A percentile compares a stretch with the other conserved stretches of the same genome.
Conservation (phyloP, 306 rosid genomes). For the Trifolium pratense region DNA sequence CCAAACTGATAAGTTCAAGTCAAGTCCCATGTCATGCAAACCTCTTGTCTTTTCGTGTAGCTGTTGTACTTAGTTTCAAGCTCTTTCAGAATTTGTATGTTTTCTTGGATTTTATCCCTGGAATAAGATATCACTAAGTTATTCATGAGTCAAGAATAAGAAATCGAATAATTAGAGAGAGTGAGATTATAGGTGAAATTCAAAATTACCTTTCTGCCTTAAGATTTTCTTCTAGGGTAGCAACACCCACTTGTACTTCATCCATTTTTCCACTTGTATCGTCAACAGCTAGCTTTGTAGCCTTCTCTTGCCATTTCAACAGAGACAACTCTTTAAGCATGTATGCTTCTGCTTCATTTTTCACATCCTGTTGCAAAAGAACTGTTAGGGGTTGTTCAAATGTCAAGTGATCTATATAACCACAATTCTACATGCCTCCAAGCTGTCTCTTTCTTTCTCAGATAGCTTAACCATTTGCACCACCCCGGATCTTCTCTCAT, state of each 20-base stretch:
- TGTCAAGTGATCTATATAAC: slow-evolving; percentile 13
- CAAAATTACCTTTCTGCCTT: slow-evolving; percentile 70
- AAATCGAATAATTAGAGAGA: not conserved
- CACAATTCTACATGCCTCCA: slow-evolving; percentile 71
- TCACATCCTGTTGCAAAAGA: slow-evolving; percentile 73
- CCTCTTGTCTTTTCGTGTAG: slow-evolving; percentile 79
- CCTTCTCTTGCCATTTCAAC: slow-evolving; percentile 95
- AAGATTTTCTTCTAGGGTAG: slow-evolving; percentile 70
- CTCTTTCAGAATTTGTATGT: slow-evolving; percentile 69
- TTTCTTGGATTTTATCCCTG: slow-evolving; percentile 82
- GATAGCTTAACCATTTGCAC: slow-evolving; percentile 98
- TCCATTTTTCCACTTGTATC: slow-evolving; percentile 65
- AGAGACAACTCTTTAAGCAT: slow-evolving; percentile 91
- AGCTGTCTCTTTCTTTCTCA: slow-evolving; percentile 91
- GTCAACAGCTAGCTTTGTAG: slow-evolving; percentile 75
- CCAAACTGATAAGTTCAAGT: slow-evolving; percentile 33
- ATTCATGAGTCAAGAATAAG: slow-evolving; percentile 31
- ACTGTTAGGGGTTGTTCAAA: slow-evolving; percentile 28
- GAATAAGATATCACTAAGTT: slow-evolving; percentile 40
- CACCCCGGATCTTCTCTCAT: slow-evolving; percentile 89
- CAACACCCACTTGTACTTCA: slow-evolving; percentile 57
- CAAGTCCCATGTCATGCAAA: slow-evolving; percentile 45
- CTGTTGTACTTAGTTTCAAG: slow-evolving; percentile 76
- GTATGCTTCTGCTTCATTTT: slow-evolving; percentile 91
- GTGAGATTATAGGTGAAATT: slow-evolving; percentile 1